These are phyloP conservation scores for Gelatoporia subvermispora DNA, from an alignment of 768 basidiomycete genomes.

Conservation along the genomic window DNA sequence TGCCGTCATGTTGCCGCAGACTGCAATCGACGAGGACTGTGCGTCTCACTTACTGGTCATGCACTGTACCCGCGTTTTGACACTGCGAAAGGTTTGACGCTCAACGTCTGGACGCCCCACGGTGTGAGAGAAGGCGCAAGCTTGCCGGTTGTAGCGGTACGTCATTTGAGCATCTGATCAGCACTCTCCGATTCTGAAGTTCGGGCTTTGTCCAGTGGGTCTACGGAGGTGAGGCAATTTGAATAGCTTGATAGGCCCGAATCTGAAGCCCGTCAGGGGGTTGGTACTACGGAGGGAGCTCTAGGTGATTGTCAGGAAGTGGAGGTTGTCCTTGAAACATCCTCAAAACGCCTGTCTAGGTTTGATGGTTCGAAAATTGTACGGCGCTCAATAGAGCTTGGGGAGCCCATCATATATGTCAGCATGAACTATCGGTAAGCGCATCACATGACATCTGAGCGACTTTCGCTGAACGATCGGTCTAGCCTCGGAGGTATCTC, in stretches of 20 bases:
- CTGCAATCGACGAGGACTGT: neutral
- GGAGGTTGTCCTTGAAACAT: neutral
- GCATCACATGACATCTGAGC: neutral
- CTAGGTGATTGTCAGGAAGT: neutral
- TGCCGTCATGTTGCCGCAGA: neutral
- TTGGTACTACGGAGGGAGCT: constrained; percentile 32
- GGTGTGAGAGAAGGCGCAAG: neutral
- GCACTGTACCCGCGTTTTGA: neutral
- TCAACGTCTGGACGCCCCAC: constrained; percentile 17
- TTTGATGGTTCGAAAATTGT: constrained; percentile 41
- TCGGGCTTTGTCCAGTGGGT: no score
- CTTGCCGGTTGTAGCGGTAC: constrained; percentile 9
- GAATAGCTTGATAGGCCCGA: neutral
- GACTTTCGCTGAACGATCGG: constrained; percentile 1
- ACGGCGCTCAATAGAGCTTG: constrained; percentile 36
- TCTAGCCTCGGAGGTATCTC: constrained; percentile 35
- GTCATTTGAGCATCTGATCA: neutral
- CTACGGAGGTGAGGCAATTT: constrained; percentile 6
- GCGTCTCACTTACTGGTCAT: neutral
- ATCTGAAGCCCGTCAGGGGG: constrained; percentile 22
- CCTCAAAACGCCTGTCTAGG: constrained; percentile 19
- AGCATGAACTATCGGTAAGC: constrained; percentile 32
- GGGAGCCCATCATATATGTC: constrained; percentile 28
- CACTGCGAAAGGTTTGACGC: constrained; percentile 8
- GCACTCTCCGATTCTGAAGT: neutral